A percentile compares a stretch with the other conserved stretches of the same genome.
These are phyloP conservation scores for Saturnispora galanensis DNA, from an alignment of 805 yeast species.

Conservation along the genomic window DNA sequence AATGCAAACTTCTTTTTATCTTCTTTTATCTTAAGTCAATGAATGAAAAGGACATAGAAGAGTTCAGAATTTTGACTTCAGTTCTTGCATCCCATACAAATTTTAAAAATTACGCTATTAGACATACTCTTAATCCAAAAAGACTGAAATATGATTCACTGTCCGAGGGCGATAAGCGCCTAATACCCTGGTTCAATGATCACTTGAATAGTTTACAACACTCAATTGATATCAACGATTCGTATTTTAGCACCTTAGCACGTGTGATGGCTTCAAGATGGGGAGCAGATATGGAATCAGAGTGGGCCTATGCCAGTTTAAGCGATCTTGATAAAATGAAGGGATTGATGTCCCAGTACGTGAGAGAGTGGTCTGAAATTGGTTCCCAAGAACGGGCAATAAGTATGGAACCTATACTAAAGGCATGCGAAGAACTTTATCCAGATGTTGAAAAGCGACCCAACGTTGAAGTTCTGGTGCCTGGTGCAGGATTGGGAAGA, in stretches of 20 bases:
- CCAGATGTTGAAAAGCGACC: constrained; percentile 31
- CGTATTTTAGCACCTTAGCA: constrained; percentile 36
- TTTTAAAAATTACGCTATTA: constrained; percentile 29
- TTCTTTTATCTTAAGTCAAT: not conserved
- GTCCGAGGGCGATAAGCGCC: constrained; percentile 29
- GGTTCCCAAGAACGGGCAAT: constrained; percentile 36
- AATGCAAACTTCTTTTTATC: not conserved
- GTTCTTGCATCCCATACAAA: constrained; percentile 25
- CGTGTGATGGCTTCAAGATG: constrained; percentile 35
- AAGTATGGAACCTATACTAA: constrained; percentile 31
- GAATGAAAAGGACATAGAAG: constrained; percentile 18
- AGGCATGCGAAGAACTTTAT: constrained; percentile 26
- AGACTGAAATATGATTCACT: constrained; percentile 28
- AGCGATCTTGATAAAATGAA: constrained; percentile 49
- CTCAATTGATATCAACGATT: constrained; percentile 36
- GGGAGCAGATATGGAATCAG: constrained; percentile 33
- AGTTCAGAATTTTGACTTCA: constrained; percentile 23
- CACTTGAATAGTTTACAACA: constrained; percentile 32
- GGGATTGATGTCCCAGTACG: constrained; percentile 45
- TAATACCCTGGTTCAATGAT: constrained; percentile 41
- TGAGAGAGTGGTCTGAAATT: constrained; percentile 54
- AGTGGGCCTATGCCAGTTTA: constrained; percentile 34
- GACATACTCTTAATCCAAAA: constrained; percentile 26
- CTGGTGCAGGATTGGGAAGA: constrained; percentile 60
- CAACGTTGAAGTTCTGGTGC: constrained; percentile 38